Evolutionary conservation across 441 rosid species (phyloP).

Genomic region (Gossypium schwendimanii): DNA sequence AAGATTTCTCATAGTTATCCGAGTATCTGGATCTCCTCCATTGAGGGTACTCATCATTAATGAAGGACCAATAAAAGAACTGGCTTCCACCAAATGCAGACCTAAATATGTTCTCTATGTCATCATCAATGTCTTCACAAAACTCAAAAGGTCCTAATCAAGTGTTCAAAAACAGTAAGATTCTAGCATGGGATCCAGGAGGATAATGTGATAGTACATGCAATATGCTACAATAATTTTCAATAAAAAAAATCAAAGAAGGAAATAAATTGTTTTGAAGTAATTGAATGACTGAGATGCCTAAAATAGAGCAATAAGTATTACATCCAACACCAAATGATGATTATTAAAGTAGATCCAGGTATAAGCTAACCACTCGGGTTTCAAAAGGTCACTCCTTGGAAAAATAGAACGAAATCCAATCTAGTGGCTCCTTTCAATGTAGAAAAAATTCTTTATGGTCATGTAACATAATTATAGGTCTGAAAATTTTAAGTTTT

Average conservation of each 20-base stretch:
- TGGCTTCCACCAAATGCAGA: slow-evolving; percentile 57
- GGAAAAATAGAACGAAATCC: not conserved
- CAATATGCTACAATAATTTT: not conserved
- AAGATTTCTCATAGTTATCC: slow-evolving; percentile 27
- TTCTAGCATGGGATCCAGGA: not conserved
- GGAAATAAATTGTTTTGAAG: not conserved
- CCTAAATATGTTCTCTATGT: slow-evolving; percentile 45
- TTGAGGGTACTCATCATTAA: slow-evolving; percentile 41
- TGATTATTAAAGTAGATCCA: not conserved
- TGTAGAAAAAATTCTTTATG: not conserved
- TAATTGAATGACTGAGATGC: not conserved
- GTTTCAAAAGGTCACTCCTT: not conserved
- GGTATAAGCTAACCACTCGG: not conserved
- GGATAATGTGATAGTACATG: not conserved
- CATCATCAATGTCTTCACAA: slow-evolving; percentile 49
- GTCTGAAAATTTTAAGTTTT: not conserved
- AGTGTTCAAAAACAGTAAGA: slow-evolving; percentile 6
- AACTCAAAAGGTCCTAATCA: slow-evolving; percentile 54
- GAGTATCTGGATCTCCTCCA: slow-evolving; percentile 40
- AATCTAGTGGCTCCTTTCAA: not conserved
- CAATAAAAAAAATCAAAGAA: not conserved
- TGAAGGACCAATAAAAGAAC: slow-evolving; percentile 57
- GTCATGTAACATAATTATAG: not conserved
- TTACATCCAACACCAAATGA: not conserved
- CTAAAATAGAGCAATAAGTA: not conserved